Base-by-base conservation (phyloP, 1,284 basidiomycete genomes). In the Nidula niveotomentosa region DNA sequence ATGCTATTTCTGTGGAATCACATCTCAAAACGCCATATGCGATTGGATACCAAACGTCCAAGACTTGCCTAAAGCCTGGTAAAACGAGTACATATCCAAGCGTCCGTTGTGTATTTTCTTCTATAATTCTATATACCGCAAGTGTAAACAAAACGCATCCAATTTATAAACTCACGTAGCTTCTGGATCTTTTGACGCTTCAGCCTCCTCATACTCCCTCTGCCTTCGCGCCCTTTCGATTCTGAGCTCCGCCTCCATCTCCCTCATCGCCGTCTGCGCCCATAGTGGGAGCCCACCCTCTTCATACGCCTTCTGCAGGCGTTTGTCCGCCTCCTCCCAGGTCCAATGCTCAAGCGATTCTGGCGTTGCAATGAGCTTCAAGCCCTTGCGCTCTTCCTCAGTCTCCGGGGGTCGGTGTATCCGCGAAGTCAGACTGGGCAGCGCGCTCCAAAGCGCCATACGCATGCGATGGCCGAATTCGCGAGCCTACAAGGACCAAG, bases 381-480 rank as follows among this genome's bases (percentile, higher is more conserved):
- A 47, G 1, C 55, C 62, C 18, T 59, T 57, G 0, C 54, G 53
- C 17, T 70, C 65, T 37, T 77, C 75, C 4, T 73, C 70, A 3
- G 66, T 63, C 34, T 72, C 68, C 6, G 72, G 69, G 2, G 70
- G 58, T 6, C 81, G 73, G 53, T 85, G 76, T 56, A 88, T 83
- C 18, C 77, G 76, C 0, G 76, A 66, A 0, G 77, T 76, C 10
- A 88, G 68, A 13, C 68, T 59, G 0, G 85, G 84, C 67, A 84
- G 73, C 4, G 71, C 66, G 0, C 65, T 65, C 45, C 76, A 68
- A 7, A 86, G 64, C 4, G 73, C 64, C 2, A 59, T 53, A 13
- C 82, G 80, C 80, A 85, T 83, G 49, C 69, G 68, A 13, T 73
- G 67, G 2, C 77, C 79, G 60, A 88, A 88, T 60, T 86, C 80